These are phyloP conservation scores for Suhomyces bribrorum DNA, from an alignment of 1,139 yeast species.

Conservation along the genomic window DNA sequence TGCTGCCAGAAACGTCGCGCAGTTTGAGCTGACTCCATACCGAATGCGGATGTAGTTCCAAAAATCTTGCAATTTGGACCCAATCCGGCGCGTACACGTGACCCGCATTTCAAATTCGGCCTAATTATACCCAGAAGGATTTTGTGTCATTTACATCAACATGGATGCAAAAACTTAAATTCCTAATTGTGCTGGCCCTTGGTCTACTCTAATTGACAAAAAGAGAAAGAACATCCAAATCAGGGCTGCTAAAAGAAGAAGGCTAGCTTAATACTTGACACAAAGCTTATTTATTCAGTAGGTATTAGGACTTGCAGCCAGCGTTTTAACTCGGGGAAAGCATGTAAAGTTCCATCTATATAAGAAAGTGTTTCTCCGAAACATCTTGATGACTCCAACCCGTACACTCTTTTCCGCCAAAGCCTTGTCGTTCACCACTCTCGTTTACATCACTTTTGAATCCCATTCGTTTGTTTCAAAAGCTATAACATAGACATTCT, in stretches of 20 bases:
- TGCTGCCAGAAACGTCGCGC: not conserved
- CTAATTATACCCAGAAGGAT: not conserved
- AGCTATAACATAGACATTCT: conserved; percentile 10
- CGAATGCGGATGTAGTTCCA: not conserved
- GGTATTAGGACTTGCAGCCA: not conserved
- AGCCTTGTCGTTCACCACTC: conserved; percentile 2
- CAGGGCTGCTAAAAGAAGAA: not conserved
- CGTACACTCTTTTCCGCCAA: not conserved
- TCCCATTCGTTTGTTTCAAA: not conserved
- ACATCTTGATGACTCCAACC: not conserved
- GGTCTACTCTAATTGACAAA: not conserved
- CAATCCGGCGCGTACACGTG: not conserved
- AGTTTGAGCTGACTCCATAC: not conserved
- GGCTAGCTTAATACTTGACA: no score
- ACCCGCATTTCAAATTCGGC: not conserved
- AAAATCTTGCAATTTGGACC: not conserved
- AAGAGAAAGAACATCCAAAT: not conserved
- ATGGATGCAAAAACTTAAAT: not conserved
- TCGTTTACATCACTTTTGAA: conserved; percentile 3
- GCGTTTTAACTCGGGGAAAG: not conserved
- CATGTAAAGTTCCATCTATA: not conserved
- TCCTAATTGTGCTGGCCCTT: not conserved
- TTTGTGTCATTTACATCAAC: not conserved
- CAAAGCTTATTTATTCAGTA: no score
- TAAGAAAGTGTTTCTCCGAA: not conserved